A percentile compares a stretch with the other conserved stretches of the same genome.
Conservation (phyloP, 495 filamentous ascomycete species). For the Penicillium tannophilum region DNA sequence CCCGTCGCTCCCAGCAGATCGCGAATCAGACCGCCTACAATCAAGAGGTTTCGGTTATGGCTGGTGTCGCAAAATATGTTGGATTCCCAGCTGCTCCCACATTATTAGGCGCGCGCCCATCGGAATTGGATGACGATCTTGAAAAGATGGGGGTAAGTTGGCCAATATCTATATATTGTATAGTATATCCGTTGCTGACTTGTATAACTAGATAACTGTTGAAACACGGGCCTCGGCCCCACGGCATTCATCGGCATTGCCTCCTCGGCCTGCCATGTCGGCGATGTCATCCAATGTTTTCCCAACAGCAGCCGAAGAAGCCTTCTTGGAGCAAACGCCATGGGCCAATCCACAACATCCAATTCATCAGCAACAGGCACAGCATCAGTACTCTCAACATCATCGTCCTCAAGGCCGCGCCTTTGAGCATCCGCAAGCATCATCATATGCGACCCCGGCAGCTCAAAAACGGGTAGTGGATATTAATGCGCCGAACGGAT, state of each 20-base stretch:
- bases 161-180: not conserved
- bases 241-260: conserved; percentile 28
- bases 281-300: conserved; percentile 42
- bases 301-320: conserved; percentile 69
- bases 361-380: conserved; percentile 57
- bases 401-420: conserved; percentile 38
- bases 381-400: conserved; percentile 41
- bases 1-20: conserved; percentile 69
- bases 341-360: conserved; percentile 91
- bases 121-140: conserved; percentile 82
- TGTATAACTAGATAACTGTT: conserved; percentile 36
- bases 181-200: conserved; percentile 10
- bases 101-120: conserved; percentile 66
- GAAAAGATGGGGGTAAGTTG: conserved; percentile 84
- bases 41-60: conserved; percentile 85
- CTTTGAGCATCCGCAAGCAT: conserved; percentile 32
- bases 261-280: conserved; percentile 38
- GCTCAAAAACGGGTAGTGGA: conserved; percentile 56
- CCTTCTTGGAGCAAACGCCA: conserved; percentile 78
- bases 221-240: conserved; percentile 33
- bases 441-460: conserved; percentile 54
- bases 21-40: conserved; percentile 85
- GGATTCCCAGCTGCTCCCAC: conserved; percentile 95
- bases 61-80: conserved; percentile 88
- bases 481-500: conserved; percentile 55